Conservation (phyloP, 2,329 filamentous ascomycete species). For the Eurotiales sp. region DNA sequence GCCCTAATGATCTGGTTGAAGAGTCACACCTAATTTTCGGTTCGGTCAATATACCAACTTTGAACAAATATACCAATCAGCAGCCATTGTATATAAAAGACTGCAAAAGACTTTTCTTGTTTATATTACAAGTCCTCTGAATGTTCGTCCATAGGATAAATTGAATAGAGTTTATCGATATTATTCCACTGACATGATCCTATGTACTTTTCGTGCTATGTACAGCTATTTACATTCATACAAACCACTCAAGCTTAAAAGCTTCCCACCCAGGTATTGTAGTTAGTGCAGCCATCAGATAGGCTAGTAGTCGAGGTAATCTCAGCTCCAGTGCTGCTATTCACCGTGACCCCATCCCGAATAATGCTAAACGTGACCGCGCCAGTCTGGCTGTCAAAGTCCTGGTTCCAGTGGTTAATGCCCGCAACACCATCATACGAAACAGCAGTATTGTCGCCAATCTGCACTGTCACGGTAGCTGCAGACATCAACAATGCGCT, state of each 20-base stretch:
- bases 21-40: too few species aligned
- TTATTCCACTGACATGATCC: neutral
- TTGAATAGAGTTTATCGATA: too few species aligned
- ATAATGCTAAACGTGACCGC: constrained; percentile 25
- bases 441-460: constrained; percentile 24
- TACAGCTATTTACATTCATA: neutral
- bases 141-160: too few species aligned
- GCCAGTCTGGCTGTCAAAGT: constrained; percentile 29
- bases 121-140: too few species aligned
- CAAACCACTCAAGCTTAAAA: constrained; percentile 6
- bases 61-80: too few species aligned
- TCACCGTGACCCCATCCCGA: constrained; percentile 22
- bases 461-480: constrained; percentile 27
- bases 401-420: constrained; percentile 32
- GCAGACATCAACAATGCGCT: constrained; percentile 25
- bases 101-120: too few species aligned
- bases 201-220: neutral
- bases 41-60: too few species aligned
- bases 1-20: too few species aligned
- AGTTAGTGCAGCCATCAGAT: constrained; percentile 14
- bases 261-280: constrained; percentile 13
- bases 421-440: constrained; percentile 20
- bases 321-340: constrained; percentile 24
- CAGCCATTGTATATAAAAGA: too few species aligned
- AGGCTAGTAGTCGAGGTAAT: constrained; percentile 22